Evolutionary conservation across 2,329 filamentous ascomycete species (phyloP), one percentile per base, ranked within the genome.

Genomic region (Aspergillus ochraceus): DNA sequence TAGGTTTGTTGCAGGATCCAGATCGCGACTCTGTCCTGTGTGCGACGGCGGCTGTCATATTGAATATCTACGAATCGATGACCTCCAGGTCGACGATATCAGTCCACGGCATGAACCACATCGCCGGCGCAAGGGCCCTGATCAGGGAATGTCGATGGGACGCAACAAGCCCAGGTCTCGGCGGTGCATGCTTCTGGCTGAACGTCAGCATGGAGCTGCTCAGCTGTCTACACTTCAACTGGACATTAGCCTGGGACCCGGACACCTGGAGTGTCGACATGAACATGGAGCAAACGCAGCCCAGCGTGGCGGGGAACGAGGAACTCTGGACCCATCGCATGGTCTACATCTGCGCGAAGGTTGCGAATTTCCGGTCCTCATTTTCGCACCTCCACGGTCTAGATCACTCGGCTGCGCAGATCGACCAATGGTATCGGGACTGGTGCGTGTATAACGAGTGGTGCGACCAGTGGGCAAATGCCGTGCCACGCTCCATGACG

Each of bases 31-130:
- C 88, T 1, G 86, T 89, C 29, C 88, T 96, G 55, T 97, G 92
- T 73, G 92, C 93, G 8, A 91, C 90, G 0, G 92, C 92, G 0
- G 92, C 94, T 2, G 89, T 96, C 14, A 89, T 96, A 8, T 83
- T 98, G 32, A 94, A 96, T 67, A 90, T 96, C 3, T 97, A 96
- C 76, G 92, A 97, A 74, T 89, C 93, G 67, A 96, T 97, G 91
- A 92, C 87, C 52, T 90, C 94, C 70, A 86, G 86, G 65, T 87
- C 90, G 5, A 57, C 39, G 11, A n/a, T 56, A 14, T 50, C 54
- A 6, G 81, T 88, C 42, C 87, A 92, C 67, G 84, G 90, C n/a
- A 94, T 95, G 88, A 93, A 90, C 66, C 93, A 97, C 70, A 93
- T 94, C 65, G 89, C 90, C 0, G 92, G 92, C 5, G 91, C 92